Percentiles rank a stretch among this genome's conserved stretches.
Conservation (phyloP, 257 asterid species). For the Mentha longifolia region DNA sequence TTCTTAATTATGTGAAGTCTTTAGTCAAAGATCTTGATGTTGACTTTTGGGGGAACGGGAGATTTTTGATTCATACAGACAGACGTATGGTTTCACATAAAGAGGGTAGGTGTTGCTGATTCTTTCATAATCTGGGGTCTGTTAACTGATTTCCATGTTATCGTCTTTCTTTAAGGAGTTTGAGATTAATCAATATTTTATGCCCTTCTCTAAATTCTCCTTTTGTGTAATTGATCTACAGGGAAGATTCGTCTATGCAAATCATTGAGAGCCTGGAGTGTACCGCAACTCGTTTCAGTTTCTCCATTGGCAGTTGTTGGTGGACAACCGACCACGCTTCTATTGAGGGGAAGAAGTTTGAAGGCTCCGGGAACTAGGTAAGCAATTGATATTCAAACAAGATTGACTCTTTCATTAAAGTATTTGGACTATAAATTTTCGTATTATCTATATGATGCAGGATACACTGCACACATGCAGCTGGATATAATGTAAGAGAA, state of each 20-base stretch:
- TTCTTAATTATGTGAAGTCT: constrained; percentile 56
- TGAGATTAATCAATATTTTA: background rate
- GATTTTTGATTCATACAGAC: constrained; percentile 69
- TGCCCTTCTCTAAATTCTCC: background rate
- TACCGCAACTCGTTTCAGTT: constrained; percentile 65
- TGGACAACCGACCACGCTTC: constrained; percentile 72
- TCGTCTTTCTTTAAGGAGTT: constrained; percentile 7
- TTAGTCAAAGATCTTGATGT: constrained; percentile 53
- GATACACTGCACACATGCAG: constrained; percentile 69
- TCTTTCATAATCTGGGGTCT: too few species aligned
- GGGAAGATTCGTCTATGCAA: constrained; percentile 68
- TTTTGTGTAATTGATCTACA: constrained; percentile 38
- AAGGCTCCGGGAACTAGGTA: constrained; percentile 64
- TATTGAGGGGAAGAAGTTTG: constrained; percentile 66
- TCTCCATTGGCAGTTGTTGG: constrained; percentile 81
- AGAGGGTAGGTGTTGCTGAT: constrained; percentile 49
- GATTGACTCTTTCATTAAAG: background rate
- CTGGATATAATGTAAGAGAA: constrained; percentile 43
- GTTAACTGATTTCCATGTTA: background rate
- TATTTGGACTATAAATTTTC: constrained; percentile 17
- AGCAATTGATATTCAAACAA: constrained; percentile 23
- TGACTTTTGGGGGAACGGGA: constrained; percentile 75
- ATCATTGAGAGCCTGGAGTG: constrained; percentile 51
- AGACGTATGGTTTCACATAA: constrained; percentile 65
- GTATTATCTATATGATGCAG: constrained; percentile 45